Evolutionary conservation across 345 rosid genomes (phyloP).

Genomic region (Citrus australasica): DNA sequence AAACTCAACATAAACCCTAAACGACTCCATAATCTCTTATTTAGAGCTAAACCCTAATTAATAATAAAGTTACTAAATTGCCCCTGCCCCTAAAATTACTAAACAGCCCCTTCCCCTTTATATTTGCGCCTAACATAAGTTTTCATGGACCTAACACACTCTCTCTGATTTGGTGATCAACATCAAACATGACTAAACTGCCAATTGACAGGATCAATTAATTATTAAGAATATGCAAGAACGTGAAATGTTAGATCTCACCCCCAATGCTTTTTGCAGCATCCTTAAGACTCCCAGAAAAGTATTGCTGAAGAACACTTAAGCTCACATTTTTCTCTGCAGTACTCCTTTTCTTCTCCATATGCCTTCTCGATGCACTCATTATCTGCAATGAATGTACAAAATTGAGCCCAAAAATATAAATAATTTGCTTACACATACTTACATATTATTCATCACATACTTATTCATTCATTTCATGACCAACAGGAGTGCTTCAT

Average conservation of each 20-base stretch:
- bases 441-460: no score
- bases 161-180: not conserved
- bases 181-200: not conserved
- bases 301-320: slow-evolving; percentile 81
- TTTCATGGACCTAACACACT: no score
- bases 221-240: not conserved
- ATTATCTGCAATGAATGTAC: slow-evolving; percentile 31
- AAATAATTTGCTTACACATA: no score
- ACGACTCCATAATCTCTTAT: no score
- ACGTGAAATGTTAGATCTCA: slow-evolving; percentile 30
- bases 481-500: not conserved
- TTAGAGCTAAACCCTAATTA: no score
- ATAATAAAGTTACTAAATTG: no score
- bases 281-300: slow-evolving; percentile 90
- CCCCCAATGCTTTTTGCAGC: slow-evolving; percentile 97
- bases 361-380: slow-evolving; percentile 35
- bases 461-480: not conserved
- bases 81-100: no score
- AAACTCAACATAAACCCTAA: no score
- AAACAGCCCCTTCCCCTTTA: no score
- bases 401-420: not conserved
- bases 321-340: slow-evolving; percentile 88
- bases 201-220: not conserved
- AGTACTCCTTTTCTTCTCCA: slow-evolving; percentile 68
- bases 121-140: no score